phyloP scores from a whole-genome alignment of 2,329 filamentous ascomycete genomes.

The Macroventuria anomochaeta region DNA sequence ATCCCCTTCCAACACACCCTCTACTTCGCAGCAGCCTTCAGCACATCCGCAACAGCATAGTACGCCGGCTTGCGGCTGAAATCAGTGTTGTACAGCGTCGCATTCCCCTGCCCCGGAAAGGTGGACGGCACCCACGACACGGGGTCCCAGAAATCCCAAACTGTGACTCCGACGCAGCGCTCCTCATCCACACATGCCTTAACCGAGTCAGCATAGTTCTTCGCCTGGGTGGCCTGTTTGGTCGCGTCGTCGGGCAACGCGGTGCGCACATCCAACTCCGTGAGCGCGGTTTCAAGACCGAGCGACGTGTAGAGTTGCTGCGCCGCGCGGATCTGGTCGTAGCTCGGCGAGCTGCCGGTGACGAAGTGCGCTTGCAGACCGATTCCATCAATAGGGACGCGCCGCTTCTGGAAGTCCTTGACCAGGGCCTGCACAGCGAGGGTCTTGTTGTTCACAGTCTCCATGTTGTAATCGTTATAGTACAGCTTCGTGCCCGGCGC shows the following conservation, averaged over 20 bases:
- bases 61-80: constrained; percentile 47
- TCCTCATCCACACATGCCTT: constrained; percentile 46
- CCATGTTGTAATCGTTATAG: constrained; percentile 70
- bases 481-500: constrained; percentile 65
- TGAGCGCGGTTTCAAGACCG: constrained; percentile 65
- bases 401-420: constrained; percentile 46
- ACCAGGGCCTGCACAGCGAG: constrained; percentile 41
- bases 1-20: neutral
- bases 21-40: constrained; percentile 21
- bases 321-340: constrained; percentile 53
- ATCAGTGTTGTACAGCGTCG: constrained; percentile 37
- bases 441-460: constrained; percentile 59
- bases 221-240: constrained; percentile 55
- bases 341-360: constrained; percentile 59
- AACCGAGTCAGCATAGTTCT: constrained; percentile 53
- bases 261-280: constrained; percentile 66
- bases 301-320: constrained; percentile 60
- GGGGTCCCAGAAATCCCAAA: constrained; percentile 53
- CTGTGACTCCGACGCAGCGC: constrained; percentile 50
- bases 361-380: constrained; percentile 69
- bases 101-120: constrained; percentile 49
- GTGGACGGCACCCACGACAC: constrained; percentile 49
- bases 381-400: constrained; percentile 64
- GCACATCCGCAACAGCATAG: constrained; percentile 38
- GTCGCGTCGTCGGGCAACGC: constrained; percentile 54